phyloP scores from a whole-genome alignment of 768 basidiomycete species.

The Cystofilobasidium bisporidii region DNA sequence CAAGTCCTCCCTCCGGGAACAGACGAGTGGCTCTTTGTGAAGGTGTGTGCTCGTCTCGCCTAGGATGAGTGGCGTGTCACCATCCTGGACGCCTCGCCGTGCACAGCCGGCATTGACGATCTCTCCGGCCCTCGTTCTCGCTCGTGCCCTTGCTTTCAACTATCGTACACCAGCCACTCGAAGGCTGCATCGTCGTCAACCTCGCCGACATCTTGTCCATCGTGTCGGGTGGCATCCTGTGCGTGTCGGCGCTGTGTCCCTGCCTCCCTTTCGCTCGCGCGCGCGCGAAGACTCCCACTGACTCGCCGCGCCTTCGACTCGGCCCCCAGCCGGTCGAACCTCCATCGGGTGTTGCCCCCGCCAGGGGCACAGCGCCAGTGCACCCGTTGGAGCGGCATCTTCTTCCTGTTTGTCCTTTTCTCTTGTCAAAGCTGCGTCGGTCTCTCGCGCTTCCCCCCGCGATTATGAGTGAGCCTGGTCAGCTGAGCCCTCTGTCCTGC shows the following conservation, averaged over 20 bases:
- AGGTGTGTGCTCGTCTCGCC: not conserved
- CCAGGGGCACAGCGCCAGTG: constrained; percentile 16
- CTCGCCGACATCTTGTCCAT: constrained; percentile 22
- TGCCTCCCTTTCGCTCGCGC: not conserved
- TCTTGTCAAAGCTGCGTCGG: too few relatives aligned
- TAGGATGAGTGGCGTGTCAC: too few relatives aligned
- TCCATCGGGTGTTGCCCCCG: constrained; percentile 25
- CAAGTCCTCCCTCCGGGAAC: constrained; percentile 25
- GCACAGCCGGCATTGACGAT: too few relatives aligned
- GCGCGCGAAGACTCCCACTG: not conserved
- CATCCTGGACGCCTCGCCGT: too few relatives aligned
- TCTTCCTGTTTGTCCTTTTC: too few relatives aligned
- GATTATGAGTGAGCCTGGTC: too few relatives aligned
- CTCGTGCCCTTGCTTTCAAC: not conserved
- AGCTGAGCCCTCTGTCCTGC: too few relatives aligned
- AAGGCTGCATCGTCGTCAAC: constrained; percentile 22
- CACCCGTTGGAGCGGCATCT: constrained; percentile 21
- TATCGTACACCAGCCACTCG: constrained; percentile 4
- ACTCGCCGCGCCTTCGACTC: not conserved
- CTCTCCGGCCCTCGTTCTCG: too few relatives aligned
- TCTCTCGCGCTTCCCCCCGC: too few relatives aligned
- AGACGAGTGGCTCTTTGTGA: constrained; percentile 24
- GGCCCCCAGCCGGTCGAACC: constrained; percentile 15
- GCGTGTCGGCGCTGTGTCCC: too few relatives aligned
- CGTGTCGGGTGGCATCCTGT: constrained; percentile 25